Evolutionary conservation across 345 rosid genomes (phyloP), one percentile per base, ranked within the genome.

Genomic region (Raphanus sativus): DNA sequence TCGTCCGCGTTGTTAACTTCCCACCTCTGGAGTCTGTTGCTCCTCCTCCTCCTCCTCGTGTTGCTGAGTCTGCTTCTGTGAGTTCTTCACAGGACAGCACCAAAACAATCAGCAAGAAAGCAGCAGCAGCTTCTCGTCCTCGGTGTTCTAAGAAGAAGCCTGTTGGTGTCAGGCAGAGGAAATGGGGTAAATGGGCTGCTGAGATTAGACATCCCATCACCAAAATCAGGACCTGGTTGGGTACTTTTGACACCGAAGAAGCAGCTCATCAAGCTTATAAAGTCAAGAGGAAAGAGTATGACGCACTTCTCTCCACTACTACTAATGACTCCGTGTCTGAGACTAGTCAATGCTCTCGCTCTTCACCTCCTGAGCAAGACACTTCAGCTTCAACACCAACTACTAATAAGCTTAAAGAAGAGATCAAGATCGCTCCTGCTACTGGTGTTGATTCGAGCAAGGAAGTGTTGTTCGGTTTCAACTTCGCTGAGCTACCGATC

Each of bases 101-200:
- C 62, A 92, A 84, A 77, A 71, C 73, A 76, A 81, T 76, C 1
- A 24, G 4, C 4, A 80, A 80, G 83, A 80, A 75, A 59, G 64
- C 25, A 1, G 67, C 54, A 0, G 25, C 40, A 0, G 24, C 42
- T 13, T 4, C 68, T 71, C 30, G 42, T 66, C 62, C 75, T 55
- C 65, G 42, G 62, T 24, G 54, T 60, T n/a, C 54, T 29, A 80
- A 80, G 73, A n/a, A n/a, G n/a, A 81, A 81, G 76, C 80, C 83
- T 65, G 85, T 81, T 58, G 99, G 99, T 48, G 95, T 96, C 30
- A 82, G 99, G 74, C 97, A 86, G 64, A 82, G 99, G 69, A 96
- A 93, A 71, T 96, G 99, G 99, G 99, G 99, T 0, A 96, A 91
- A 65, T 96, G 98, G 98, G 98, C 99, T 11, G 99, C 99, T 62